A percentile compares a stretch with the other conserved stretches of the same genome.
phyloP scores from a whole-genome alignment of 2,329 filamentous ascomycete genomes.

The Herpotrichia juniperi region DNA sequence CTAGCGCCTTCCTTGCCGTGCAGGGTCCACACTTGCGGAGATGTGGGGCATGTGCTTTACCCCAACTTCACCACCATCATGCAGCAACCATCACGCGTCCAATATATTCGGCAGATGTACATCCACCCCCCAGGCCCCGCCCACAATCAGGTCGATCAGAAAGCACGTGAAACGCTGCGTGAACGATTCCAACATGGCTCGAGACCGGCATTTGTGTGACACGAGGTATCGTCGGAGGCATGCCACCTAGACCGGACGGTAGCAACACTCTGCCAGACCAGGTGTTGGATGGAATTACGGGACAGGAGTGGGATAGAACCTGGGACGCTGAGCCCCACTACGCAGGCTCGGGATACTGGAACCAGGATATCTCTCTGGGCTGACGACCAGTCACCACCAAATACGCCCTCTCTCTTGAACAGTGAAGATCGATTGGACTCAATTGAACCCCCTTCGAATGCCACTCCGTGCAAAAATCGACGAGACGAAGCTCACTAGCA shows the following conservation, averaged over 20 bases:
- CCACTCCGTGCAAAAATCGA: conserved; percentile 27
- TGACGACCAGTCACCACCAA: not conserved
- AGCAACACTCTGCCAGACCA: conserved; percentile 2
- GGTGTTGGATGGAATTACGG: not conserved
- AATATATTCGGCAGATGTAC: conserved; percentile 24
- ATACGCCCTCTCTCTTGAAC: not conserved
- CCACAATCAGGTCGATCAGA: not conserved
- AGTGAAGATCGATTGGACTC: not conserved
- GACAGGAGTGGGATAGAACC: conserved; percentile 1
- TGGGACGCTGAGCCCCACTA: conserved; percentile 20
- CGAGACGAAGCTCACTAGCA: conserved; percentile 21
- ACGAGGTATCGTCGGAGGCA: conserved; percentile 18
- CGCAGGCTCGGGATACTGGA: conserved; percentile 1
- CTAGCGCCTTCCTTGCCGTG: not conserved
- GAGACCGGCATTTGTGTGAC: conserved; percentile 20
- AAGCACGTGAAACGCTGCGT: not conserved
- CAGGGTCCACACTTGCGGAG: not conserved
- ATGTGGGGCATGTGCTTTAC: conserved; percentile 6
- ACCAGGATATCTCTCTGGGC: conserved; percentile 10
- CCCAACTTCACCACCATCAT: not conserved
- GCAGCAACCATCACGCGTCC: conserved; percentile 1
- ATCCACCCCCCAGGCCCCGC: conserved; percentile 14
- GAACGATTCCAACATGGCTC: not conserved
- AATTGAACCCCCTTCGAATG: conserved; percentile 16
- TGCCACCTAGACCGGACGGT: conserved; percentile 15